phyloP scores from a whole-genome alignment of 2,329 filamentous ascomycete genomes.

The Colletotrichum paranaense region DNA sequence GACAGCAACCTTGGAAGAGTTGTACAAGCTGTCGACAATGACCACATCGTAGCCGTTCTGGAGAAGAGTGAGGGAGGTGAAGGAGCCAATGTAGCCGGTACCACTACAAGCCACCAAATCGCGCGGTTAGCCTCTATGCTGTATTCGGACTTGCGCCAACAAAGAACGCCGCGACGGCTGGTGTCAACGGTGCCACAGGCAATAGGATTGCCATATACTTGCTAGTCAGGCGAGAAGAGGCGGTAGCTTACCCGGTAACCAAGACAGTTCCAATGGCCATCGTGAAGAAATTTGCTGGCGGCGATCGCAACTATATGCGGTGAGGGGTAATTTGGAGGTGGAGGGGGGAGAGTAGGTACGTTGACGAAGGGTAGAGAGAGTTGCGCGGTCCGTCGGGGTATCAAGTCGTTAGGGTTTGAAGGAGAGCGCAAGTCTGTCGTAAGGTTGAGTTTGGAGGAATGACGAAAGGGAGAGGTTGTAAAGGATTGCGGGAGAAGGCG shows the following conservation, averaged over 20 bases:
- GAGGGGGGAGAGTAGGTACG: neutral
- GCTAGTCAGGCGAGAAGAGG: neutral
- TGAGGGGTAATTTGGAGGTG: slow-evolving; percentile 20
- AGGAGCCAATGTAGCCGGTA: slow-evolving; percentile 98
- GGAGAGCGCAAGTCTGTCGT: neutral
- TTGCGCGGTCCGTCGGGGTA: slow-evolving; percentile 30
- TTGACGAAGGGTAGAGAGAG: neutral
- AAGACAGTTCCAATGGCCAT: slow-evolving; percentile 91
- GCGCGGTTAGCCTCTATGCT: slow-evolving; percentile 18
- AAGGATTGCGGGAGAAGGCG: slow-evolving; percentile 1
- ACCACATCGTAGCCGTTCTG: slow-evolving; percentile 96
- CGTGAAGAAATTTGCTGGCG: slow-evolving; percentile 40
- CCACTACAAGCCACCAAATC: slow-evolving; percentile 69
- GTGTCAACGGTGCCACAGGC: neutral
- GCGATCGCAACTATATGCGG: slow-evolving; percentile 17
- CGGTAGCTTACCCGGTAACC: slow-evolving; percentile 82
- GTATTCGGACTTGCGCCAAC: slow-evolving; percentile 14
- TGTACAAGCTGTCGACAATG: slow-evolving; percentile 96
- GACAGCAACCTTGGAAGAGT: slow-evolving; percentile 90
- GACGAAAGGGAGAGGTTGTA: neutral
- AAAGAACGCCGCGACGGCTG: neutral
- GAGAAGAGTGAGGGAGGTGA: slow-evolving; percentile 92
- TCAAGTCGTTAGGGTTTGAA: slow-evolving; percentile 30
- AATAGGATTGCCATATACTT: neutral
- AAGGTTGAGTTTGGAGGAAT: neutral